phyloP scores from a whole-genome alignment of 805 yeast genomes.

The Zygosaccharomyces siamensis region DNA sequence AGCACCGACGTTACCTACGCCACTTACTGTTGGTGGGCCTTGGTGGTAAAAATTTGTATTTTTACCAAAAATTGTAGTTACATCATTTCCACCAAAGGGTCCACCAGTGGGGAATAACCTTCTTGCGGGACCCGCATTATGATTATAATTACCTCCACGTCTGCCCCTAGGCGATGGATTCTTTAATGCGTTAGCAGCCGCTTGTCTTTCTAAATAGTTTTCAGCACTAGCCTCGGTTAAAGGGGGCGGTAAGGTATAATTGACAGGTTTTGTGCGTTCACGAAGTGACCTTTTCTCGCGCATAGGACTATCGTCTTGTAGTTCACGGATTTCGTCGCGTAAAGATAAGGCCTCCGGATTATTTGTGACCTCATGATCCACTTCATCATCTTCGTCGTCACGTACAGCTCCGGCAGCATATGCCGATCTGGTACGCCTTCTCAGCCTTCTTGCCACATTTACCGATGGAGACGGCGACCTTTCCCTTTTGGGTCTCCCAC shows the following conservation, averaged over 20 bases:
- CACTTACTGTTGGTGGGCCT: conserved; percentile 5
- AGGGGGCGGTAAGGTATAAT: conserved; percentile 83
- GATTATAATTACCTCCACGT: conserved; percentile 38
- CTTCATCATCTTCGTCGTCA: conserved; percentile 27
- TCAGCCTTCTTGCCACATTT: conserved; percentile 18
- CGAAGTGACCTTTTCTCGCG: conserved; percentile 51
- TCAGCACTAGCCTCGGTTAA: conserved; percentile 39
- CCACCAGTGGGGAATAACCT: conserved; percentile 91
- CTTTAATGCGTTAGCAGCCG: conserved; percentile 10
- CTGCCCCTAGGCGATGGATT: conserved; percentile 35
- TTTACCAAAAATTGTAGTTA: conserved; percentile 72
- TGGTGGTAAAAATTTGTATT: conserved; percentile 42
- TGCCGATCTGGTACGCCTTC: conserved; percentile 24
- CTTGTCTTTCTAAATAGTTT: conserved; percentile 30
- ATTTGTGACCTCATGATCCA: conserved; percentile 23
- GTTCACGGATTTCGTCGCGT: conserved; percentile 61
- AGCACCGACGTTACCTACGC: conserved; percentile 27
- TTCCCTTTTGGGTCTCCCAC: conserved; percentile 9
- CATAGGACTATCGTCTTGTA: conserved; percentile 56
- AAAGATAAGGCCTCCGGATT: conserved; percentile 36
- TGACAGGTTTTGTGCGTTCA: conserved; percentile 66
- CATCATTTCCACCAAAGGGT: conserved; percentile 97
- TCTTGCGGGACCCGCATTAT: conserved; percentile 47
- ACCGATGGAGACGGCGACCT: conserved; percentile 15
- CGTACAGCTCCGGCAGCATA: conserved; percentile 19